phyloP scores from a whole-genome alignment of 192 early-diverging fungal genomes.

The Mortierella hygrophila region DNA sequence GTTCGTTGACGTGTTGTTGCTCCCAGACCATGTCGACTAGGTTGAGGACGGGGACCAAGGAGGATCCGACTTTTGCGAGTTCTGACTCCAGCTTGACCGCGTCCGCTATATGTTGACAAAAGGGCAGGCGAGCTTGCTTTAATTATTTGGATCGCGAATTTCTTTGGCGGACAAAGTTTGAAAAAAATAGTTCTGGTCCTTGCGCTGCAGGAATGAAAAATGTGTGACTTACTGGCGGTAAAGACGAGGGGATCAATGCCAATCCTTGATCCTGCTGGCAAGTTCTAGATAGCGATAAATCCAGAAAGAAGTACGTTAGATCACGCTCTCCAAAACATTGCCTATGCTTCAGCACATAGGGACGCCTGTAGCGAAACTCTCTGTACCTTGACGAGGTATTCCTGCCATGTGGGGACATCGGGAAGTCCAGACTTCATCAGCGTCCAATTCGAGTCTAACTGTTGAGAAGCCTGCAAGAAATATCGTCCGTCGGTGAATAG shows the following conservation, averaged over 20 bases:
- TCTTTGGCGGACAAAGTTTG: neutral
- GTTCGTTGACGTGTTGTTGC: neutral
- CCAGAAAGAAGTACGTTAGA: too few relatives aligned
- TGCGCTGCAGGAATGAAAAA: neutral
- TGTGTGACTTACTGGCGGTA: slow-evolving; percentile 65
- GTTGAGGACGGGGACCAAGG: slow-evolving; percentile 79
- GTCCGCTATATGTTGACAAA: slow-evolving; percentile 49
- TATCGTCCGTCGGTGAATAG: slow-evolving; percentile 98
- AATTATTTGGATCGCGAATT: neutral
- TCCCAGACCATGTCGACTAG: slow-evolving; percentile 92
- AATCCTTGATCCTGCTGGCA: slow-evolving; percentile 79
- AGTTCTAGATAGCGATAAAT: slow-evolving; percentile 46
- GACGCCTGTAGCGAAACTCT: neutral
- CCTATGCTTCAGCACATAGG: neutral
- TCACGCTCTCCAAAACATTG: neutral
- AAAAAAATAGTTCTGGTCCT: neutral
- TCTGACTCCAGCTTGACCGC: slow-evolving; percentile 66
- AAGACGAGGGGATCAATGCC: slow-evolving; percentile 92
- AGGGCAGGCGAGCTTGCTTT: too few relatives aligned
- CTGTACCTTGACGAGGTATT: slow-evolving; percentile 80
- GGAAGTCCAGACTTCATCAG: slow-evolving; percentile 93
- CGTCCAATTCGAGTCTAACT: slow-evolving; percentile 89
- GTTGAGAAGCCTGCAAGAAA: slow-evolving; percentile 93
- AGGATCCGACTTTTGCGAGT: slow-evolving; percentile 68
- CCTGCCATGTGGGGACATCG: slow-evolving; percentile 89